Evolutionary conservation across 768 basidiomycete genomes (phyloP), one percentile per base, ranked within the genome.

Genomic region (Tylopilus sp.): DNA sequence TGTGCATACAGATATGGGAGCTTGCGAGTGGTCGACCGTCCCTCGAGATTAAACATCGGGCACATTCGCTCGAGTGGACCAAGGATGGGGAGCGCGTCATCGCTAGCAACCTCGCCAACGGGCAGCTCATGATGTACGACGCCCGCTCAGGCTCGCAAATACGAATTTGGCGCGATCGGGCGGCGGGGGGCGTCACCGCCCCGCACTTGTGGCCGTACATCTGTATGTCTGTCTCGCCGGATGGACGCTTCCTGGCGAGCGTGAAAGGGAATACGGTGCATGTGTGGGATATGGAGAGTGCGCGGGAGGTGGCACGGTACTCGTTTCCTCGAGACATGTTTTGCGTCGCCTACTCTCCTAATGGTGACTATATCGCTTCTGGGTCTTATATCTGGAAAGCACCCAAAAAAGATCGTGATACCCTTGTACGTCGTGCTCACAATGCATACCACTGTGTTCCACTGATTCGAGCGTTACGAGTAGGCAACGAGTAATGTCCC

Each of bases 11-110:
- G 21, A 57, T 62, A 30, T 62, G 61, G 61, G 61, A 62, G 8
- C 18, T 62, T 4, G 50, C 52, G 0, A 57, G 51, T 4, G 55
- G 58, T 7, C 55, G 55, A 3, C 55, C 61, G 1, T 45, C 58
- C 43, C 58, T 62, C 48, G 61, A 62, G 55, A 60, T 62, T 58
- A 64, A 62, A 40, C 61, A 62, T 8, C 61, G 60, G 0, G 62
- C 60, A 5, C 60, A 62, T 23, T 63, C 60, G 43, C 13, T 62
- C 8, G 60, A 62, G n/a, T 62, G 60, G 60, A 57, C 58, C 48
- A 63, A 54, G 44, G 60, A 62, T 40, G 61, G 60, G 2, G 1
- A 1, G 0, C 52, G 60, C 28, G 55, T 62, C 42, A 25, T 62
- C 40, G 60, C 60, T 28, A 49, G 53, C 45, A 62, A 64, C 47